Evolutionary conservation across 2,329 filamentous ascomycete species (phyloP).

Genomic region (Colletotrichum somersetense): DNA sequence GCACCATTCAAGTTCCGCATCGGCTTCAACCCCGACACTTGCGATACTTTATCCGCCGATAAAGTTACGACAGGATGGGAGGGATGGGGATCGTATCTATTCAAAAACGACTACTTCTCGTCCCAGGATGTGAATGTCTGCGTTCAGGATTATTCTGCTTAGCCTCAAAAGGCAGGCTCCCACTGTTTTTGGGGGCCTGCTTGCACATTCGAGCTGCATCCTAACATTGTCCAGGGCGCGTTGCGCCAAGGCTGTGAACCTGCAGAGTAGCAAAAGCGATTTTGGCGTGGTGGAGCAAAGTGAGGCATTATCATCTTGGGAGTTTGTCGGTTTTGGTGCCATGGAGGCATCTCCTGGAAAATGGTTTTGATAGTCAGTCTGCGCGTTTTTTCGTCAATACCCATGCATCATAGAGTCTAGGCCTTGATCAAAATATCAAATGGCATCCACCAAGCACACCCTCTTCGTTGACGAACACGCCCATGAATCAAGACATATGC

Average conservation of each 20-base stretch:
- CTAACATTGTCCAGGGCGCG: not conserved
- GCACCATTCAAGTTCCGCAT: slow-evolving; percentile 23
- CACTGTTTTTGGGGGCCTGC: not conserved
- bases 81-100: slow-evolving; percentile 25
- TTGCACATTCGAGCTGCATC: not conserved
- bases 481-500: not conserved
- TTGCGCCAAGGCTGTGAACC: no score
- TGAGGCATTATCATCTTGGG: no score
- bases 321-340: not conserved
- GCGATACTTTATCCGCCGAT: slow-evolving; percentile 9
- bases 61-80: slow-evolving; percentile 26
- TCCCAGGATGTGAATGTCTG: not conserved
- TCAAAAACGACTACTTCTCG: not conserved
- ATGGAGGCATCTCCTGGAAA: no score
- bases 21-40: slow-evolving; percentile 19
- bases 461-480: not conserved
- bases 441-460: not conserved
- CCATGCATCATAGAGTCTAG: not conserved
- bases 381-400: not conserved
- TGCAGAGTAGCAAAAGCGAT: not conserved
- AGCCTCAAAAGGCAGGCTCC: not conserved
- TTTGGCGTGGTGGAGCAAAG: not conserved
- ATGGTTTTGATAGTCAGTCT: not conserved
- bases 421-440: not conserved
- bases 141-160: not conserved